A percentile compares a stretch with the other conserved stretches of the same genome.
Evolutionary conservation across 2,329 filamentous ascomycete species (phyloP).

Genomic region (Claviceps purpurea): DNA sequence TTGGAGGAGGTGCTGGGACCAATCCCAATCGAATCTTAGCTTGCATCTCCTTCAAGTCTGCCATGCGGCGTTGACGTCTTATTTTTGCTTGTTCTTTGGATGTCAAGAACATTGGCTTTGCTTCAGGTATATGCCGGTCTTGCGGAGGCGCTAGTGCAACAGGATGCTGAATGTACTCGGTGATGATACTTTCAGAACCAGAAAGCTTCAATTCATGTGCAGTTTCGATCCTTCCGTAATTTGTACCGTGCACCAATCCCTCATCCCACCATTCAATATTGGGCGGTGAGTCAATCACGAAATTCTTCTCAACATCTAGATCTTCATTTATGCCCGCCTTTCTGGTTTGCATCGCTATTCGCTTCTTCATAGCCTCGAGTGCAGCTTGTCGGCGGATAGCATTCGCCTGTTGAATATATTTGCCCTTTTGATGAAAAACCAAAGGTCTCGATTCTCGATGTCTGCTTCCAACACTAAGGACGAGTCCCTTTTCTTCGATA

Average conservation of each 20-base stretch:
- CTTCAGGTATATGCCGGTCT: constrained; percentile 62
- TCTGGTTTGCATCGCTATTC: constrained; percentile 74
- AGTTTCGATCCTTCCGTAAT: constrained; percentile 59
- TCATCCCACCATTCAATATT: constrained; percentile 98
- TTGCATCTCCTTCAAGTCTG: constrained; percentile 88
- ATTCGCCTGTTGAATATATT: constrained; percentile 91
- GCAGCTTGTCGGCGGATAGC: constrained; percentile 76
- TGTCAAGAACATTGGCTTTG: constrained; percentile 89
- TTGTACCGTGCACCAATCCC: constrained; percentile 60
- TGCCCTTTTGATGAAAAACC: constrained; percentile 88
- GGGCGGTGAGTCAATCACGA: constrained; percentile 70
- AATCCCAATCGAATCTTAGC: constrained; percentile 89
- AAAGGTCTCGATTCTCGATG: constrained; percentile 61
- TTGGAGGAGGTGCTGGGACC: constrained; percentile 79
- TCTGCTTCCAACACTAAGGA: constrained; percentile 43
- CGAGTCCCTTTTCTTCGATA: constrained; percentile 56
- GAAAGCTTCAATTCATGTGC: constrained; percentile 57
- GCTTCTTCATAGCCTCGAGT: constrained; percentile 87
- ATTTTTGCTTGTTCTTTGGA: constrained; percentile 83
- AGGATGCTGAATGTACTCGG: constrained; percentile 83
- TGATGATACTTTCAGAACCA: constrained; percentile 74
- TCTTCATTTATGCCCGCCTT: constrained; percentile 93
- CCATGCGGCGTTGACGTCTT: constrained; percentile 78
- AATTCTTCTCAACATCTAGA: constrained; percentile 76
- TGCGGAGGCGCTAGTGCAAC: constrained; percentile 84